Conservation (phyloP, 441 rosid species). For the Erysimum cheiri region DNA sequence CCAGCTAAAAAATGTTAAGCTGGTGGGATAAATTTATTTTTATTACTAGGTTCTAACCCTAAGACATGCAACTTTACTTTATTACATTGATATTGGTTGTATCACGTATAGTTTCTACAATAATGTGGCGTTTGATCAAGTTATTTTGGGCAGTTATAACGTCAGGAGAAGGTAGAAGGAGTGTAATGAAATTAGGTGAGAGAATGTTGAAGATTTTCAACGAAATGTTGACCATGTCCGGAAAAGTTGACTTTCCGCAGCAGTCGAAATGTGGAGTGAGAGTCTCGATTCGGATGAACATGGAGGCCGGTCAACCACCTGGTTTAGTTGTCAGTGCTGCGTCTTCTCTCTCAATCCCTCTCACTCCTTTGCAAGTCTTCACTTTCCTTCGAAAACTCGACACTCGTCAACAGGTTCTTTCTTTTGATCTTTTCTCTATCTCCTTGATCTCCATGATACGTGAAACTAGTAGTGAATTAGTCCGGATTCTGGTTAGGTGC, state of each 20-base stretch:
- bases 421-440: neutral
- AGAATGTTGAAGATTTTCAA: conserved; percentile 69
- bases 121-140: neutral
- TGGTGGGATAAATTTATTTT: neutral
- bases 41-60: neutral
- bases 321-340: conserved; percentile 66
- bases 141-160: conserved; percentile 35
- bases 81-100: neutral
- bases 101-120: neutral
- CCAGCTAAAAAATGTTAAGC: neutral
- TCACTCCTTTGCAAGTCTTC: conserved; percentile 50
- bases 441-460: neutral
- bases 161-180: conserved; percentile 45
- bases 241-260: conserved; percentile 56
- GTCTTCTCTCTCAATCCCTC: conserved; percentile 63
- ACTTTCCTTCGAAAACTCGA: conserved; percentile 47
- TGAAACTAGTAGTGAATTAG: neutral
- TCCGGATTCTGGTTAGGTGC: neutral
- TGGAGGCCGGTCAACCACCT: conserved; percentile 50
- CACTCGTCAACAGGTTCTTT: conserved; percentile 56
- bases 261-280: conserved; percentile 61
- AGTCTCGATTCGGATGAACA: conserved; percentile 51
- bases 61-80: neutral
- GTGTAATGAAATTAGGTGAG: conserved; percentile 58
- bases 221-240: conserved; percentile 57